phyloP scores from a whole-genome alignment of 176 grass and related monocot species.

The Aegilops speltoides region DNA sequence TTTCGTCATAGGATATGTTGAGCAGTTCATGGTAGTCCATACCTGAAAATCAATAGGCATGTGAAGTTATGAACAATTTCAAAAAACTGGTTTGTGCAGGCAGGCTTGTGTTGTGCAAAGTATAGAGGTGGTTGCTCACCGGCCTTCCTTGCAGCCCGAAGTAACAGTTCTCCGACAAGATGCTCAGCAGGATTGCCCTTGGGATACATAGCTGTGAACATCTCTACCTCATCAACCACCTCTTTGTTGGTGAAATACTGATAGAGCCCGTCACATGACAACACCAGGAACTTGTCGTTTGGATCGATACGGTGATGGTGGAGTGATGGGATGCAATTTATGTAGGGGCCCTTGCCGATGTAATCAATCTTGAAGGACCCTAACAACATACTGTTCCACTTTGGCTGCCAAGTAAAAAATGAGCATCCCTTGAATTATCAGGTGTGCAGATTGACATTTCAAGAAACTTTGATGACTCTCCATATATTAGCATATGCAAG shows the following conservation, averaged over 20 bases:
- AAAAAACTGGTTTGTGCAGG: background rate
- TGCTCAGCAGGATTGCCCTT: slow-evolving; percentile 72
- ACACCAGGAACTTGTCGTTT: slow-evolving; percentile 71
- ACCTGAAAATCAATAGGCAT: slow-evolving; percentile 35
- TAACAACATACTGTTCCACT: slow-evolving; percentile 69
- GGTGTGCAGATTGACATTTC: background rate
- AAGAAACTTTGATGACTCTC: background rate
- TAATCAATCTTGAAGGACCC: slow-evolving; percentile 63
- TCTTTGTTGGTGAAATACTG: slow-evolving; percentile 90
- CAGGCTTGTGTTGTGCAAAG: background rate
- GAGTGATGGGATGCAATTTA: slow-evolving; percentile 67
- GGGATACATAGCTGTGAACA: slow-evolving; percentile 47
- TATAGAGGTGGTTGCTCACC: slow-evolving; percentile 32
- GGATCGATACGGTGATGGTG: slow-evolving; percentile 57
- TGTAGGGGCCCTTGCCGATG: slow-evolving; percentile 57
- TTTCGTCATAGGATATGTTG: slow-evolving; percentile 45
- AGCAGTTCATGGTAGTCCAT: slow-evolving; percentile 67
- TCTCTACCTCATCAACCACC: slow-evolving; percentile 57
- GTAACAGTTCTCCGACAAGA: slow-evolving; percentile 56
- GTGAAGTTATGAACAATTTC: background rate
- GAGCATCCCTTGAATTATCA: background rate
- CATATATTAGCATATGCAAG: background rate
- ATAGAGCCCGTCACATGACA: slow-evolving; percentile 93
- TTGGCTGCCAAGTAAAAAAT: slow-evolving; percentile 45
- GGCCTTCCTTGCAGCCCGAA: slow-evolving; percentile 61